Percentiles rank a stretch among this genome's conserved stretches.
Conservation (phyloP, 2,329 filamentous ascomycete genomes). For the Grosmannia clavigera region DNA sequence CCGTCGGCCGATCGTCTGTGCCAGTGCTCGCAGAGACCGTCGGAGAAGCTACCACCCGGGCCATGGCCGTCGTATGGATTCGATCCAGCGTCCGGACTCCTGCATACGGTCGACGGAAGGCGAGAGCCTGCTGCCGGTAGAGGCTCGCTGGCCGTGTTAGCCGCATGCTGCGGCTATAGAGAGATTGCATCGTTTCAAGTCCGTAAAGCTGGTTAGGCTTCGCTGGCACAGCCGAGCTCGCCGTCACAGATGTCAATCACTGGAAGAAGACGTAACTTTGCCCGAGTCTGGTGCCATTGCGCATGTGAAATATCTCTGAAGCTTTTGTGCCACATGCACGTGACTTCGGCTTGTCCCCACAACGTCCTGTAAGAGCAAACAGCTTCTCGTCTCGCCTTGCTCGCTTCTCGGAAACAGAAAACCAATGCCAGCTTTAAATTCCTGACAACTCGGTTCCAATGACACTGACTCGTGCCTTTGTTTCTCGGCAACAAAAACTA, state of each 20-base stretch:
- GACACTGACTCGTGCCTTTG: too few species aligned
- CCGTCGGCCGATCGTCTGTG: conserved; percentile 2
- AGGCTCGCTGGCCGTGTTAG: not conserved
- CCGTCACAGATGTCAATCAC: not conserved
- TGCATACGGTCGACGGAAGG: not conserved
- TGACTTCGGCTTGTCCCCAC: not conserved
- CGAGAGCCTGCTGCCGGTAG: not conserved
- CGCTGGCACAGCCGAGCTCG: not conserved
- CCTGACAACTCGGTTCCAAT: too few species aligned
- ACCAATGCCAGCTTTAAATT: not conserved
- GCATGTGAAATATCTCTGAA: not conserved
- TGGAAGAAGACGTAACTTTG: not conserved
- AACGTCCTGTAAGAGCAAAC: not conserved
- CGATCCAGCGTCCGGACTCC: not conserved
- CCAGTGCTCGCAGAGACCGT: conserved; percentile 5
- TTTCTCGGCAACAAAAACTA: too few species aligned
- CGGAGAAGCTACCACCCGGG: conserved; percentile 7
- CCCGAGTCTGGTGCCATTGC: not conserved
- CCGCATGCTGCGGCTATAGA: not conserved
- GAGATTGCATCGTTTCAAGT: not conserved
- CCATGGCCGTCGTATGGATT: not conserved
- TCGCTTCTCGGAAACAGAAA: not conserved
- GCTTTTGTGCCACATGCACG: not conserved
- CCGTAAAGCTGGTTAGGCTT: not conserved
- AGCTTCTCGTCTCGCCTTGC: not conserved